Percentiles rank a stretch among this genome's conserved stretches.
Evolutionary conservation across 2,329 filamentous ascomycete genomes (phyloP).

Genomic region (Pleochaeta shiraiana): DNA sequence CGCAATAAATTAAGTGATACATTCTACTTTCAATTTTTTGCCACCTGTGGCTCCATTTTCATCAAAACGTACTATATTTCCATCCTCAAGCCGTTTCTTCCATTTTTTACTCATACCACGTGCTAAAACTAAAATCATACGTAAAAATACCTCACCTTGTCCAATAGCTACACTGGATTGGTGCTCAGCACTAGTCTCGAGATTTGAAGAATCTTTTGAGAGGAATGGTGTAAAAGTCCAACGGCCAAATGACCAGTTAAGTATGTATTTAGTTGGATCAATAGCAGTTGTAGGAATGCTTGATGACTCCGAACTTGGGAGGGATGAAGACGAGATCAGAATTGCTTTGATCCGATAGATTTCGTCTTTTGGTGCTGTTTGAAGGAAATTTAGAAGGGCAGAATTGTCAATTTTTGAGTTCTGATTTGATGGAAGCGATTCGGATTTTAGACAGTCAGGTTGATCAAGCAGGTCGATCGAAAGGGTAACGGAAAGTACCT

Average conservation of each 20-base stretch:
- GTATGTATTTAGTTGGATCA: conserved; percentile 42
- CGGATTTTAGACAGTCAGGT: not conserved
- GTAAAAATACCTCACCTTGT: conserved; percentile 21
- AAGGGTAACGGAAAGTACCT: conserved; percentile 69
- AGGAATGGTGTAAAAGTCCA: conserved; percentile 67
- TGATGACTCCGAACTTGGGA: conserved; percentile 28
- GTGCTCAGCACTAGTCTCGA: conserved; percentile 30
- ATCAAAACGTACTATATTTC: conserved; percentile 30
- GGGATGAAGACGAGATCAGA: conserved; percentile 24
- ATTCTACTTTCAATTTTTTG: conserved; percentile 25
- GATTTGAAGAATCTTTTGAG: conserved; percentile 16
- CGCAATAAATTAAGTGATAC: conserved; percentile 14
- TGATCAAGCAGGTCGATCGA: conserved; percentile 19
- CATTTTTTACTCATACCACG: conserved; percentile 54
- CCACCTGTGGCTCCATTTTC: no score
- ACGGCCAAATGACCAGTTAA: conserved; percentile 95
- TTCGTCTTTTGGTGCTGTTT: conserved; percentile 68
- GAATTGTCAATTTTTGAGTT: conserved; percentile 27
- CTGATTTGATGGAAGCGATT: not conserved
- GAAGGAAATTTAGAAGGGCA: conserved; percentile 44
- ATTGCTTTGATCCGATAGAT: conserved; percentile 83
- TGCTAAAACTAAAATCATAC: conserved; percentile 57
- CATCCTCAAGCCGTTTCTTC: conserved; percentile 47
- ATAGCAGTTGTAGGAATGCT: not conserved
- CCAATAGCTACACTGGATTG: conserved; percentile 28